Percentiles rank a stretch among this genome's conserved stretches.
Evolutionary conservation across 257 asterid species (phyloP).

Genomic region (Echites panduratus): DNA sequence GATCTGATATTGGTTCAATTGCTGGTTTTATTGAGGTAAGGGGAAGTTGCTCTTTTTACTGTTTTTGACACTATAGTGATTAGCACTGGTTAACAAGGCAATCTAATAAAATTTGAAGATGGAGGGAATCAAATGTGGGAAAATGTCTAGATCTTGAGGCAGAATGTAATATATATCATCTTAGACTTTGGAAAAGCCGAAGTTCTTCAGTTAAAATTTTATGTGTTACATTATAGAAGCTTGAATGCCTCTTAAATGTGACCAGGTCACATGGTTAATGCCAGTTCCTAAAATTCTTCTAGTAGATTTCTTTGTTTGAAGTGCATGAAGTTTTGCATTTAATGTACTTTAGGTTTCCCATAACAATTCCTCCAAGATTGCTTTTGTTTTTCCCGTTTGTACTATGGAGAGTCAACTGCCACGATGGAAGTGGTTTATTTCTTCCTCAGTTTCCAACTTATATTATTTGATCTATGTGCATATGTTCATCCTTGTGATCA

Average conservation of each 20-base stretch:
- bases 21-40: conserved; percentile 52
- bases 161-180: background rate
- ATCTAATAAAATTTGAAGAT: background rate
- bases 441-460: background rate
- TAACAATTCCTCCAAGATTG: background rate
- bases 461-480: background rate
- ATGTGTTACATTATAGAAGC: background rate
- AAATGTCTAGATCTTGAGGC: background rate
- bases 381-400: background rate
- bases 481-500: background rate
- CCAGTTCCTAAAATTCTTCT: background rate
- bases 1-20: conserved; percentile 44
- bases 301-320: background rate
- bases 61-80: background rate
- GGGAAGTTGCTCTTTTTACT: background rate
- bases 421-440: background rate
- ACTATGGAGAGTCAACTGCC: background rate
- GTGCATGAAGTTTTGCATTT: background rate
- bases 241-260: background rate
- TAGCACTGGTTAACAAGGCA: background rate
- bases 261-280: background rate
- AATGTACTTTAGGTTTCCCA: background rate
- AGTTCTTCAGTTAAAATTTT: background rate
- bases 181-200: background rate
- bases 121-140: background rate